Conservation (phyloP, 139 green algal genomes). For the Chlorella vulgaris region DNA sequence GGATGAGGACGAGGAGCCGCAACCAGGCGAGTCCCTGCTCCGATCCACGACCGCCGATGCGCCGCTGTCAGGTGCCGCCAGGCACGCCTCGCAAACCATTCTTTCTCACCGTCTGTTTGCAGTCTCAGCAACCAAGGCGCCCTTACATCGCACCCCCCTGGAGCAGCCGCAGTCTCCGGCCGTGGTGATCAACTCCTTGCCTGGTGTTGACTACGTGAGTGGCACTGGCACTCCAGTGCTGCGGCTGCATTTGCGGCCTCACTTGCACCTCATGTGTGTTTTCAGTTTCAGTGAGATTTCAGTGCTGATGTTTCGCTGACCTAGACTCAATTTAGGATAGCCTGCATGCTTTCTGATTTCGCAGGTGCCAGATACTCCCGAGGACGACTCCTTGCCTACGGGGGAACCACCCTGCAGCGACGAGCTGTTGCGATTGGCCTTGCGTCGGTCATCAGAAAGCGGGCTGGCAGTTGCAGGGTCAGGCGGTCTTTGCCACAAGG, state of each 20-base stretch:
- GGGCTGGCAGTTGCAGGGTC: too few species aligned
- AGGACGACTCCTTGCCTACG: neutral
- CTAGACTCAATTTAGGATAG: too few species aligned
- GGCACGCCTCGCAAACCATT: too few species aligned
- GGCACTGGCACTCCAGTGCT: neutral
- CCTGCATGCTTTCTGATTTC: neutral
- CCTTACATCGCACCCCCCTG: neutral
- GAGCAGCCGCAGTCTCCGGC: neutral
- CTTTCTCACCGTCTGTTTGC: too few species aligned
- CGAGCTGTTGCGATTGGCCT: neutral
- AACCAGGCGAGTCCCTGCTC: neutral
- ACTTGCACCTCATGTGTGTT: too few species aligned
- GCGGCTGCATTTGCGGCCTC: neutral
- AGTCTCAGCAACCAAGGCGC: neutral
- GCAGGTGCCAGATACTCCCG: slow-evolving; percentile 32
- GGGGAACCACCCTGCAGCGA: neutral
- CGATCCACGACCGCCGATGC: too few species aligned
- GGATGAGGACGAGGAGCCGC: neutral
- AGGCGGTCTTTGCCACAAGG: too few species aligned
- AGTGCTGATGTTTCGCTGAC: too few species aligned
- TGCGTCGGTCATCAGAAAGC: slow-evolving; percentile 18
- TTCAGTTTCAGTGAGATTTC: too few species aligned
- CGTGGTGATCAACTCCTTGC: slow-evolving; percentile 5
- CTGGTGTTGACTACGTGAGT: slow-evolving; percentile 16
- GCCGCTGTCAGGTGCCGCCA: too few species aligned